These are phyloP conservation scores for Aristolochia californica DNA, from an alignment of 164 flowering plant genomes.

Conservation along the genomic window DNA sequence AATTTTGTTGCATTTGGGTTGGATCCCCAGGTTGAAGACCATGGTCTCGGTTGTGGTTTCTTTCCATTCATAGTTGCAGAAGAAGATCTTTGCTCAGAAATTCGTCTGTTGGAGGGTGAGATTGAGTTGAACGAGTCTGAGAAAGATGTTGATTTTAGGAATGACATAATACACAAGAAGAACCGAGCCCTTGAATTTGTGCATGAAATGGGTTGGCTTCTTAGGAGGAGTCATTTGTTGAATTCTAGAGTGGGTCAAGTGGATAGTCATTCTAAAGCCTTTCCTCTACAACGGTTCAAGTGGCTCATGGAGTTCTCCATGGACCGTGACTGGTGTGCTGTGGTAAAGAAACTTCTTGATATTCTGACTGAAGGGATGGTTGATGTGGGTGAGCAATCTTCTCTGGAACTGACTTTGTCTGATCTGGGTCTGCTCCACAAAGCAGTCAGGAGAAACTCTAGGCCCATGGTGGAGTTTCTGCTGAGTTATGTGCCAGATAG, in stretches of 20 bases:
- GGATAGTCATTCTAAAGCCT: slow-evolving; percentile 23
- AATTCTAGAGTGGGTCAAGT: slow-evolving; percentile 26
- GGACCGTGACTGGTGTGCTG: slow-evolving; percentile 85
- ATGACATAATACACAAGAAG: slow-evolving; percentile 19
- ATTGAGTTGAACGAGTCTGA: slow-evolving; percentile 30
- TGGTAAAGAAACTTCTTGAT: slow-evolving; percentile 58
- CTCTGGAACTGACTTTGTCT: slow-evolving; percentile 30
- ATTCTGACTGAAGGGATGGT: slow-evolving; percentile 44
- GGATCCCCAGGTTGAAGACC: slow-evolving; percentile 56
- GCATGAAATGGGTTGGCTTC: slow-evolving; percentile 89
- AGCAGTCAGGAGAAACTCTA: slow-evolving; percentile 60
- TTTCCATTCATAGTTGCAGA: slow-evolving; percentile 86
- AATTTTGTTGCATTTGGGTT: not conserved
- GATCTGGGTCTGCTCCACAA: slow-evolving; percentile 61
- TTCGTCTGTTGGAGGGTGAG: slow-evolving; percentile 47
- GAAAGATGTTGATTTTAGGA: slow-evolving; percentile 9
- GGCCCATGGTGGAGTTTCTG: slow-evolving; percentile 55
- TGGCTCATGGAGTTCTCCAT: slow-evolving; percentile 74
- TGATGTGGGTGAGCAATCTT: slow-evolving; percentile 28
- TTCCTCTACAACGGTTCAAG: slow-evolving; percentile 44
- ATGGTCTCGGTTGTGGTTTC: slow-evolving; percentile 58
- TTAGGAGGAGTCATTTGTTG: slow-evolving; percentile 36
- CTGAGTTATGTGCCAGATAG: slow-evolving; percentile 35
- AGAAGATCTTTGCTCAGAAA: slow-evolving; percentile 62
- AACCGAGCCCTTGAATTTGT: slow-evolving; percentile 52